Evolutionary conservation across 2,329 filamentous ascomycete species (phyloP), one percentile per base, ranked within the genome.

Genomic region (Sporothrix inflata): DNA sequence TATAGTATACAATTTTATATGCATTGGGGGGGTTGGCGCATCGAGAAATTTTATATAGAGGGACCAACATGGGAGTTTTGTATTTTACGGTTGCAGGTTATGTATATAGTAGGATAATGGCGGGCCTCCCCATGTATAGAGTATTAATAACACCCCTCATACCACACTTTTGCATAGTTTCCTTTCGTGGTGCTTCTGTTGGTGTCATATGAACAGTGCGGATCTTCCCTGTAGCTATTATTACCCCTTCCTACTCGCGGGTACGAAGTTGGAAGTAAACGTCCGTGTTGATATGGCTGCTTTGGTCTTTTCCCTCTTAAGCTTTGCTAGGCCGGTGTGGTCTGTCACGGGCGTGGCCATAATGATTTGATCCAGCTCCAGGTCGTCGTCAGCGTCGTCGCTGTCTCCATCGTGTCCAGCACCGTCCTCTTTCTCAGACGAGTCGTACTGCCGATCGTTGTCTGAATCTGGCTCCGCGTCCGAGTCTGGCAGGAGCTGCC

Each of bases 351-450:
- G 94, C 3, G 93, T 95, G 0, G 96, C 95, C 76, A 94, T 90
- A 78, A 98, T 97, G 80, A 99, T 97, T 76, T 91, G 91, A 78
- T 98, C 95, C 78, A 98, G 97, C 67, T 94, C 91, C 63, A 92
- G 92, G 70, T 96, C 91, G 19, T 89, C 87, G 1, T 85, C 89
- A 11, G 84, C 86, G 63, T 84, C 87, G 34, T 83, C 84, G 63
- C 73, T 80, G 9, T 74, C 87, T 24, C 7, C 67, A 3, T 66
- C 74, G 24, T 34, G 21, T 14, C 30, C 57, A 11, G n/a, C 16
- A 9, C 38, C 38, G 6, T 45, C 70, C 8, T 57, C 63, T 9
- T 68, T 67, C n/a, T 63, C 68, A 1, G 70, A 71, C 16, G 71
- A 72, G 3, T 57, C 68, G 34, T 74, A 74, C 4, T 70, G 27